phyloP scores from a whole-genome alignment of 495 filamentous ascomycete genomes.

The Hypoxylon trugodes region DNA sequence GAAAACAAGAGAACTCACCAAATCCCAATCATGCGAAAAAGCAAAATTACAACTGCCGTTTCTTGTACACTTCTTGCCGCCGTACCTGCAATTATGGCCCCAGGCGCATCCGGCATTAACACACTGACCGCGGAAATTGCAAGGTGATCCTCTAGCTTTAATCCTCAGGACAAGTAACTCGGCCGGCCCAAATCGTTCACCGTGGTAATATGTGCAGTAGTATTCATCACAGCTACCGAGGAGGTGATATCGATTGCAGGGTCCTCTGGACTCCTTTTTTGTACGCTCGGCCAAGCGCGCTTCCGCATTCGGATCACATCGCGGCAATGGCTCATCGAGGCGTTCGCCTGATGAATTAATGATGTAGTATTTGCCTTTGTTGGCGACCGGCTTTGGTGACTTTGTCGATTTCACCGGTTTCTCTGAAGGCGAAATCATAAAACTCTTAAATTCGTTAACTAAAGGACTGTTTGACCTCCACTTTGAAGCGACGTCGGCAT shows the following conservation, averaged over 20 bases:
- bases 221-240: constrained; percentile 37
- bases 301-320: constrained; percentile 23
- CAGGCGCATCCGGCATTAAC: constrained; percentile 41
- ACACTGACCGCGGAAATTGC: constrained; percentile 35
- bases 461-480: neutral
- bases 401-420: neutral
- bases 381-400: neutral
- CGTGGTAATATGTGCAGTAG: constrained; percentile 47
- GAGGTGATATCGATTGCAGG: constrained; percentile 51
- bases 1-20: constrained; percentile 37
- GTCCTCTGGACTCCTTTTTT: constrained; percentile 38
- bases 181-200: constrained; percentile 26
- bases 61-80: constrained; percentile 36
- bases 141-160: constrained; percentile 42
- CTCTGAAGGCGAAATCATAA: neutral
- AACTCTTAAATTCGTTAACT: neutral
- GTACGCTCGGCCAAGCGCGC: constrained; percentile 37
- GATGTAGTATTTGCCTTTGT: constrained; percentile 29
- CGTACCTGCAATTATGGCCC: constrained; percentile 46
- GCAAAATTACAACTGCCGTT: constrained; percentile 38
- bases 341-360: constrained; percentile 46
- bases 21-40: constrained; percentile 46
- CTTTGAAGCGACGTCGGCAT: neutral
- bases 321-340: constrained; percentile 46
- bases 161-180: constrained; percentile 38